Evolutionary conservation across 1,284 basidiomycete species (phyloP).

Genomic region (Meira miltonrushii): DNA sequence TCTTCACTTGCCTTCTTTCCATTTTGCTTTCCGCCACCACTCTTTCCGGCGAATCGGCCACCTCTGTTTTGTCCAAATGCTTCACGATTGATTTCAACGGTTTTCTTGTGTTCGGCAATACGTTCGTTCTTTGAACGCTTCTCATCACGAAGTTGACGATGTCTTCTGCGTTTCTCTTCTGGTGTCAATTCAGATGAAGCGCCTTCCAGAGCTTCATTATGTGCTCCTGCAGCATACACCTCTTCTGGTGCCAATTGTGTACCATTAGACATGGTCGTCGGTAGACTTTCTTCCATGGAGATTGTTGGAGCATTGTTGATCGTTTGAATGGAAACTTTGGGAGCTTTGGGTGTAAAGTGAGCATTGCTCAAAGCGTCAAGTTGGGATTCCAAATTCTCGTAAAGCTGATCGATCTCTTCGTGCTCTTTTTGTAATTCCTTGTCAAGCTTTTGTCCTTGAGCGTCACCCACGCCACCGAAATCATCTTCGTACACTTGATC

Average conservation of each 20-base stretch:
- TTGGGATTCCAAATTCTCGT: conserved; percentile 81
- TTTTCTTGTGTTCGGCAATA: conserved; percentile 60
- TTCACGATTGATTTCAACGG: conserved; percentile 63
- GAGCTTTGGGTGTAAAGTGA: conserved; percentile 90
- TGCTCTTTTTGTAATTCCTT: conserved; percentile 84
- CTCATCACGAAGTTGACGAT: conserved; percentile 57
- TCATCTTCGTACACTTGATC: conserved; percentile 89
- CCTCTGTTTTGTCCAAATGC: conserved; percentile 10
- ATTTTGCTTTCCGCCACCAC: not conserved
- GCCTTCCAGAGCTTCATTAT: conserved; percentile 38
- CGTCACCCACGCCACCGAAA: not conserved
- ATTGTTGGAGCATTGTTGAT: conserved; percentile 77
- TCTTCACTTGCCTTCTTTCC: conserved; percentile 19
- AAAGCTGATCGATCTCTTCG: conserved; percentile 72
- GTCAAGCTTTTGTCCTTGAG: conserved; percentile 81
- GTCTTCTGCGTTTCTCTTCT: conserved; percentile 64
- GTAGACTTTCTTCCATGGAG: conserved; percentile 84
- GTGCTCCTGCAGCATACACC: conserved; percentile 56
- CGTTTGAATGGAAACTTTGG: conserved; percentile 81
- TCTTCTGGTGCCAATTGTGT: conserved; percentile 92
- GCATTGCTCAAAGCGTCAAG: conserved; percentile 90
- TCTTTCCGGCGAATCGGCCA: conserved; percentile 2
- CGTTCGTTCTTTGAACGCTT: conserved; percentile 70
- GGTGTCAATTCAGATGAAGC: conserved; percentile 75
- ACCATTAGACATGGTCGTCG: conserved; percentile 68